Conservation (phyloP, 768 basidiomycete species). For the Xerocomellus amylosporus region DNA sequence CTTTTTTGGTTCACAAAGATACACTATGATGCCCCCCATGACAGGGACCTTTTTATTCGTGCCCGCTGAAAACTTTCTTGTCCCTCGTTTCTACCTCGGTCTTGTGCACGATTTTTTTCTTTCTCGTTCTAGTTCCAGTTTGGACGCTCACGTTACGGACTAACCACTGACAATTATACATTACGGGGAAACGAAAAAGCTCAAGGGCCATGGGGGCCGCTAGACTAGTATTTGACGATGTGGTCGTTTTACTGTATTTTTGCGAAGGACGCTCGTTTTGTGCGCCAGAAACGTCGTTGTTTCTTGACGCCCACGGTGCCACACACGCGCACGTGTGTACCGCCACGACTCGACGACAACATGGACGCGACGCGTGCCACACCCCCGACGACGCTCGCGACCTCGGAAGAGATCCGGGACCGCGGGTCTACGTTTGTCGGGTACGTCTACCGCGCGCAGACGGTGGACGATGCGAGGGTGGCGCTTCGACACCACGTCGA, state of each 20-base stretch:
- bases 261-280: no score
- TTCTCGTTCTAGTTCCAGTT: not conserved
- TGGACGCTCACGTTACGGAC: not conserved
- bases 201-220: no score
- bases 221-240: no score
- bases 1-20: not conserved
- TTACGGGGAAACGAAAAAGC: no score
- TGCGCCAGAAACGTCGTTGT: no score
- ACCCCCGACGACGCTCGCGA: conserved; percentile 24
- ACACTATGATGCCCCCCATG: conserved; percentile 18
- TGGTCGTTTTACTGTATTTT: no score
- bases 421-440: conserved; percentile 72
- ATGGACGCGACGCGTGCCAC: not conserved
- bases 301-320: no score
- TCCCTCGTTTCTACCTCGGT: conserved; percentile 10
- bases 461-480: conserved; percentile 43
- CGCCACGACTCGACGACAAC: no score
- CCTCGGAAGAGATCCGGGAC: conserved; percentile 75
- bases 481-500: not conserved
- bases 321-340: no score
- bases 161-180: no score
- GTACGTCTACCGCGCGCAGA: conserved; percentile 43
- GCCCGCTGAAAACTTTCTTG: not conserved
- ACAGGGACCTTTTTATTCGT: conserved; percentile 8
- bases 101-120: not conserved